Percentiles rank a stretch among this genome's conserved stretches.
These are phyloP conservation scores for Astragalus glycyphyllos DNA, from an alignment of 306 rosid species.

Conservation along the genomic window DNA sequence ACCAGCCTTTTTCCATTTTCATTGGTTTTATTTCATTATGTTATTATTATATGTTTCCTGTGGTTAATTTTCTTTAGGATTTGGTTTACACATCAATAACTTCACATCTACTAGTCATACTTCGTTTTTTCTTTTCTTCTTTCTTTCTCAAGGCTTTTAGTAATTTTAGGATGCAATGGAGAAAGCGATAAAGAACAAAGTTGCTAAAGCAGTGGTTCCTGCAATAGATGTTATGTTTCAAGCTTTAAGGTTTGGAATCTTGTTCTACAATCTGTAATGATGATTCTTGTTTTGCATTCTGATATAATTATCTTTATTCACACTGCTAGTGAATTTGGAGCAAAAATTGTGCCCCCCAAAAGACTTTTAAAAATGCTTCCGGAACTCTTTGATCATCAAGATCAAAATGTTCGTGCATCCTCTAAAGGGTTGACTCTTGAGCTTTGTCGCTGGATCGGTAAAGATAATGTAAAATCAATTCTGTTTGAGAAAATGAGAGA, in stretches of 20 bases:
- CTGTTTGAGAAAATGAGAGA: slow-evolving; percentile 99
- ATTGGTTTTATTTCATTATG: slow-evolving; percentile 18
- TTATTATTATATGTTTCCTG: background rate
- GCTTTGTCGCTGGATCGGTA: slow-evolving; percentile 99
- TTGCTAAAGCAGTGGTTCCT: slow-evolving; percentile 97
- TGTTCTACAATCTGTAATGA: slow-evolving; percentile 28
- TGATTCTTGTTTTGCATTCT: slow-evolving; percentile 29
- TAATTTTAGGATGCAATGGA: slow-evolving; percentile 94
- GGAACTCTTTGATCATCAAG: slow-evolving; percentile 99
- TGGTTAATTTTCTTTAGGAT: slow-evolving; percentile 1
- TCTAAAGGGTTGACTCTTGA: slow-evolving; percentile 98
- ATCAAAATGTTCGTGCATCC: slow-evolving; percentile 98
- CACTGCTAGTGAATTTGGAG: slow-evolving; percentile 84
- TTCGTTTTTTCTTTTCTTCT: background rate
- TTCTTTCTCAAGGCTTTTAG: slow-evolving; percentile 41
- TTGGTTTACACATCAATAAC: slow-evolving; percentile 32
- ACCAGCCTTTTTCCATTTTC: slow-evolving; percentile 12
- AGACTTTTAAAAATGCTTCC: slow-evolving; percentile 97
- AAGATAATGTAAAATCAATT: slow-evolving; percentile 95
- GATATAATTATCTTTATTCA: slow-evolving; percentile 8
- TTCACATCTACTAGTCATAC: slow-evolving; percentile 19
- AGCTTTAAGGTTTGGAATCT: slow-evolving; percentile 78
- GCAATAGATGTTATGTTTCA: slow-evolving; percentile 99
- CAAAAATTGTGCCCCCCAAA: slow-evolving; percentile 89
- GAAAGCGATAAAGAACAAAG: slow-evolving; percentile 95